Percentiles rank a stretch among this genome's conserved stretches.
Conservation (phyloP, 768 basidiomycete genomes). For the Russula olivacea region DNA sequence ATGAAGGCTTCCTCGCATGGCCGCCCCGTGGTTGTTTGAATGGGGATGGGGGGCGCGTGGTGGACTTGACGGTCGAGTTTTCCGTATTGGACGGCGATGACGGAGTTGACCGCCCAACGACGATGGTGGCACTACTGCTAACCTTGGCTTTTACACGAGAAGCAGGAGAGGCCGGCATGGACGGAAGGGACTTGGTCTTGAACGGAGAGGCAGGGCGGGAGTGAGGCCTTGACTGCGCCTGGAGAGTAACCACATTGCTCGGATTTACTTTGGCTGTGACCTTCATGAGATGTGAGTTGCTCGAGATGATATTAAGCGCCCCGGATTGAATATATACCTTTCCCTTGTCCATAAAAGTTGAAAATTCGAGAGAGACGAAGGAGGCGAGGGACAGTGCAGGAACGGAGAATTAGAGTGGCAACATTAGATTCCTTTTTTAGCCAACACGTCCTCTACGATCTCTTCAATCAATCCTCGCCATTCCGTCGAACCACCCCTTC, state of each 20-base stretch:
- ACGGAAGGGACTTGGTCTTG: slow-evolving; percentile 33
- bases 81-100: slow-evolving; percentile 27
- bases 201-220: slow-evolving; percentile 48
- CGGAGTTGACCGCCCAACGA: slow-evolving; percentile 27
- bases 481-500: slow-evolving; percentile 42
- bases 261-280: slow-evolving; percentile 49
- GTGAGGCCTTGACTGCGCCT: slow-evolving; percentile 21
- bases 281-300: slow-evolving; percentile 31
- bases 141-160: slow-evolving; percentile 56
- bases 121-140: slow-evolving; percentile 44
- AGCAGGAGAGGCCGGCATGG: slow-evolving; percentile 17
- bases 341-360: slow-evolving; percentile 21
- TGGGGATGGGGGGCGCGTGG: slow-evolving; percentile 25
- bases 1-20: slow-evolving; percentile 9
- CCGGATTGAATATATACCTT: slow-evolving; percentile 14
- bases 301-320: neutral
- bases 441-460: slow-evolving; percentile 51
- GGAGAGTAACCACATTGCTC: slow-evolving; percentile 30
- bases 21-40: slow-evolving; percentile 15
- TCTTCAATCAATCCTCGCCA: slow-evolving; percentile 45
- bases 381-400: neutral
- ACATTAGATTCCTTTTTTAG: slow-evolving; percentile 37
- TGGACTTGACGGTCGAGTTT: slow-evolving; percentile 26
- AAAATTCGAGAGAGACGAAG: neutral
- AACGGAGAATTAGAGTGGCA: neutral